Conservation (phyloP, 2,329 filamentous ascomycete genomes). For the Xylariales sp. region DNA sequence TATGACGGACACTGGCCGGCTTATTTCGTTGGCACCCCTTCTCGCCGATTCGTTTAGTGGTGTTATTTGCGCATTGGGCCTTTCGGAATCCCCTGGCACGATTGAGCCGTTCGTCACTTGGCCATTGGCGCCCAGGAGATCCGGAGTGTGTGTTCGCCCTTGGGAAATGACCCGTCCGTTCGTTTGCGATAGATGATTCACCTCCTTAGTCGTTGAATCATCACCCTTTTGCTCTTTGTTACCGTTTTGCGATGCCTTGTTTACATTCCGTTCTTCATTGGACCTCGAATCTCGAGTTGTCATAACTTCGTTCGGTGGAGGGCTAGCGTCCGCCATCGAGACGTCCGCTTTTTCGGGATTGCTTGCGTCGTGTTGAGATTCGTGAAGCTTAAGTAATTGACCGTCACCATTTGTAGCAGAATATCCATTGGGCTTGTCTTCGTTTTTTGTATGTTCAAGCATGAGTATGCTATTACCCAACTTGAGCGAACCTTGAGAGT, state of each 20-base stretch:
- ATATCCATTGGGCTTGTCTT: constrained; percentile 39
- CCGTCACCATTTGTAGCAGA: constrained; percentile 41
- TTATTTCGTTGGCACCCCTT: constrained; percentile 39
- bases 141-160: constrained; percentile 13
- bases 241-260: constrained; percentile 17
- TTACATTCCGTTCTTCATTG: constrained; percentile 32
- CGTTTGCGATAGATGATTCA: constrained; percentile 14
- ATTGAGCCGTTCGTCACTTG: constrained; percentile 35
- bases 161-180: constrained; percentile 25
- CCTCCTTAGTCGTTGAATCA: constrained; percentile 11
- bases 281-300: constrained; percentile 39
- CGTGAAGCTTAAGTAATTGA: constrained; percentile 26
- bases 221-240: constrained; percentile 12
- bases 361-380: constrained; percentile 30
- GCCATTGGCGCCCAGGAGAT: constrained; percentile 22
- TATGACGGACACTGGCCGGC: constrained; percentile 46
- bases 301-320: constrained; percentile 37
- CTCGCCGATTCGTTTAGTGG: constrained; percentile 34
- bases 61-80: constrained; percentile 30
- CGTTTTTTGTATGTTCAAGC: constrained; percentile 40
- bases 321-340: constrained; percentile 49
- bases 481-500: constrained; percentile 41
- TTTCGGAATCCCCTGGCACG: constrained; percentile 37
- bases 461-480: constrained; percentile 40
- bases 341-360: constrained; percentile 37